Evolutionary conservation across 345 rosid genomes (phyloP), one percentile per base, ranked within the genome.

Genomic region (Lepidium didymum): DNA sequence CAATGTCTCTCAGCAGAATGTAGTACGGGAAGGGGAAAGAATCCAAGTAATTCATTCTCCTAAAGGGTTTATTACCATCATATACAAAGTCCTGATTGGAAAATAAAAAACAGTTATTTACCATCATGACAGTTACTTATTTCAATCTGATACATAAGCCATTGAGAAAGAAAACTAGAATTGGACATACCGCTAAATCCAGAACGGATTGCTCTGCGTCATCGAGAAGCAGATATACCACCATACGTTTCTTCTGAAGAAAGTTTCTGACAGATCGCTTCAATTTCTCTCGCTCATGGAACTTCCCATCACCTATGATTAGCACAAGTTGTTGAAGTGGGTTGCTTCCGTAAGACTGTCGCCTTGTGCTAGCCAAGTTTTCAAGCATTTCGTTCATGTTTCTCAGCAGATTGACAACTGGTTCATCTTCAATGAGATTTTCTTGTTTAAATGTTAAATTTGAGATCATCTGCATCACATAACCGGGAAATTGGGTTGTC

Each of bases 241-340:
- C 97, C 99, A 91, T 86, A 18, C 99, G 86, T 75, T 87, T 91
- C 77, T 78, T 83, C 31, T 82, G 84, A 15, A 86, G 73, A 52
- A 89, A 82, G 70, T 87, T 89, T 66, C 97, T 77, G 46, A 94
- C 91, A n/a, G 85, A 68, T 8, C 82, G 84, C 76, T 80, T 89
- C 76, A 94, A 65, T 15, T 44, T 47, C 79, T 88, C 97, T 83
- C 90, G 86, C 71, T 94, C 99, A 45, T 91, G 91, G 80, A 94
- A 87, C 53, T 86, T 87, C 12, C 99, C 97, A 70, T 91, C 99
- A 0, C 90, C 96, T 4, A 94, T 89, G 40, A 91, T 81, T 66
- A 94, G 80, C 51, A 94, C 99, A 68, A 94, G 97, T 78, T 94
- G 97, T 79, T 91, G 96, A 14, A 94, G 84, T 0, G 97, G 96